Evolutionary conservation across 345 rosid species (phyloP), one percentile per base, ranked within the genome.

Genomic region (Tarenaya hassleriana): DNA sequence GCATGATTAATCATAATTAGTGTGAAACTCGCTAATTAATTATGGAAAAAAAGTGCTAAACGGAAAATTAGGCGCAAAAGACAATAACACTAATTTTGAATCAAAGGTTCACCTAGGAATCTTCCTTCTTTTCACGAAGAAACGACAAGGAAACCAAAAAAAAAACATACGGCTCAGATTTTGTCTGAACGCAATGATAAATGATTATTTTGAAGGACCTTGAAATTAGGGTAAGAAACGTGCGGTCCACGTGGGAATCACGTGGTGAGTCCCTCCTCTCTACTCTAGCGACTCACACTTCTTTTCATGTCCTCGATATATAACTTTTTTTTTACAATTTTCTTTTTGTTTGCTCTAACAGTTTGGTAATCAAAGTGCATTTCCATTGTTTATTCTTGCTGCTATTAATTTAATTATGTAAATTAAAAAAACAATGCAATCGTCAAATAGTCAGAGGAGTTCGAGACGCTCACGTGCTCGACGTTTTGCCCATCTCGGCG

Each of bases 231-330:
- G 58, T 0, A 37, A 61, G 66, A 54, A 58, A 71, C 78, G 70
- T 73, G 78, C 69, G 66, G 56, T 58, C 64, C 76, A 71, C 76
- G 74, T 64, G 74, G 78, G 33, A 49, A 35, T 64, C 78, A 71
- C 82, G 76, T 68, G 82, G 73, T n/a, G 29, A 17, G 50, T 38
- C 46, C 63, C 69, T n/a, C 74, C 61, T 66, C 55, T 70, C n/a
- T n/a, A n/a, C n/a, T n/a, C n/a, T n/a, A n/a, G n/a, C n/a, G 65
- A 52, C 67, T 69, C 61, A 65, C 61, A 47, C 71, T 31, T 13
- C 71, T 60, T 60, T 70, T 56, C 50, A 70, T 52, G 72, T 55
- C 64, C 50, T 55, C 55, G 53, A 54, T 53, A 49, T 55, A 38
- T 44, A 14, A 53, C n/a, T n/a, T 12, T 3, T 10, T 41, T 8